These are phyloP conservation scores for Taphrina communis DNA, from an alignment of 1,139 yeast species.

Conservation along the genomic window DNA sequence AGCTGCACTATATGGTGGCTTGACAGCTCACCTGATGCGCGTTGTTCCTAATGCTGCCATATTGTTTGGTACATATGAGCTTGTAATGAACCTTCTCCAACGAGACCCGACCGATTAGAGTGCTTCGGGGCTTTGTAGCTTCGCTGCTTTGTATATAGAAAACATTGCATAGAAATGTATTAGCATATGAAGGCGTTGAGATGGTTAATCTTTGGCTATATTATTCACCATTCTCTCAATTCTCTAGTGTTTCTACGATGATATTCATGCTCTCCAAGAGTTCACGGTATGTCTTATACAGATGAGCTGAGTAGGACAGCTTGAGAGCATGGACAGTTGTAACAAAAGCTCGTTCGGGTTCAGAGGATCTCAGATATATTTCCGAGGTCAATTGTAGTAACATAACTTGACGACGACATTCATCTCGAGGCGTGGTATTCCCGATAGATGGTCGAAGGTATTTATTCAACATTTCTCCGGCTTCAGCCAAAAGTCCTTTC, in stretches of 20 bases:
- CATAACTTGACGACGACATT: constrained; percentile 1
- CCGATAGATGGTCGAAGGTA: constrained; percentile 3
- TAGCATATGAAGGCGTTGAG: background rate
- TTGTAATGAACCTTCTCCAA: constrained; percentile 55
- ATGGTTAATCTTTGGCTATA: no score
- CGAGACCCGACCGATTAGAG: background rate
- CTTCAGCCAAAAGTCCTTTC: background rate
- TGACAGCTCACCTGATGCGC: constrained; percentile 93
- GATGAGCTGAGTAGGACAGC: background rate
- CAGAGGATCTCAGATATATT: constrained; percentile 19
- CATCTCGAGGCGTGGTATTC: background rate
- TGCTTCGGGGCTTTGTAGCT: background rate
- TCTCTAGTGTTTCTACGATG: background rate
- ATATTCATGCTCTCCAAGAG: constrained; percentile 1
- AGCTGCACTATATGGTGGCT: constrained; percentile 93
- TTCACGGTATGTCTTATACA: constrained; percentile 8
- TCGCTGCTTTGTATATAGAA: background rate
- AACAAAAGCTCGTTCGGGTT: constrained; percentile 32
- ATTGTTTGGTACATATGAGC: constrained; percentile 99
- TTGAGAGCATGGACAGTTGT: background rate
- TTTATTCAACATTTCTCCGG: constrained; percentile 1
- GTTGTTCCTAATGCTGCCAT: constrained; percentile 98
- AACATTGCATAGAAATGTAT: background rate
- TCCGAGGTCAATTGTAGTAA: constrained; percentile 8
- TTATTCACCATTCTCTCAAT: background rate